Evolutionary conservation across 805 yeast genomes (phyloP).

Genomic region (Candida nonsorbophila): DNA sequence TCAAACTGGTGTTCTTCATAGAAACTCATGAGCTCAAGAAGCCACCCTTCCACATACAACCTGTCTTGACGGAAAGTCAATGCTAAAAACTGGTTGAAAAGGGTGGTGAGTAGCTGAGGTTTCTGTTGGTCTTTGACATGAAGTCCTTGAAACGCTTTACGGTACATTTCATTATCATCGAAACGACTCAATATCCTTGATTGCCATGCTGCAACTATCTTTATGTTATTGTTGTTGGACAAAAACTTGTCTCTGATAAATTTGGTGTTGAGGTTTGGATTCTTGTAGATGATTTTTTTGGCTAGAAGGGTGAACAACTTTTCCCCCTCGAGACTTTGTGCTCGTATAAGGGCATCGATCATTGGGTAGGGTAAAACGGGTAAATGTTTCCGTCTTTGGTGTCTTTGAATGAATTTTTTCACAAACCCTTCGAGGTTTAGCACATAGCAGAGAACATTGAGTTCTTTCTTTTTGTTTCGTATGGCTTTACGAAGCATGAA

Average conservation of each 20-base stretch:
- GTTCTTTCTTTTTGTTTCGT: slow-evolving; percentile 3
- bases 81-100: slow-evolving; percentile 5
- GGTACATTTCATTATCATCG: neutral
- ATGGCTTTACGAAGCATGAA: too few relatives aligned
- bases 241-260: slow-evolving; percentile 3
- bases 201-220: slow-evolving; percentile 7
- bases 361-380: slow-evolving; percentile 3
- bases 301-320: slow-evolving; percentile 8
- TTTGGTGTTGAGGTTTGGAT: slow-evolving; percentile 4
- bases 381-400: slow-evolving; percentile 3
- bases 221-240: slow-evolving; percentile 6
- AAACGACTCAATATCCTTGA: slow-evolving; percentile 4
- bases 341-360: slow-evolving; percentile 6
- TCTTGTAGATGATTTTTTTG: slow-evolving; percentile 7
- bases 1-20: slow-evolving; percentile 1
- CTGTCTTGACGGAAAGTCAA: slow-evolving; percentile 3
- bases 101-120: slow-evolving; percentile 2
- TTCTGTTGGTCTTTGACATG: neutral
- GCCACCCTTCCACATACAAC: slow-evolving; percentile 1
- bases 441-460: slow-evolving; percentile 10
- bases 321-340: slow-evolving; percentile 11
- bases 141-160: neutral
- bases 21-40: slow-evolving; percentile 2
- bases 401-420: slow-evolving; percentile 2
- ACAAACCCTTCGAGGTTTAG: slow-evolving; percentile 6